Evolutionary conservation across 73 alveolate species (phyloP).

Genomic region (Uronychia setigera): DNA sequence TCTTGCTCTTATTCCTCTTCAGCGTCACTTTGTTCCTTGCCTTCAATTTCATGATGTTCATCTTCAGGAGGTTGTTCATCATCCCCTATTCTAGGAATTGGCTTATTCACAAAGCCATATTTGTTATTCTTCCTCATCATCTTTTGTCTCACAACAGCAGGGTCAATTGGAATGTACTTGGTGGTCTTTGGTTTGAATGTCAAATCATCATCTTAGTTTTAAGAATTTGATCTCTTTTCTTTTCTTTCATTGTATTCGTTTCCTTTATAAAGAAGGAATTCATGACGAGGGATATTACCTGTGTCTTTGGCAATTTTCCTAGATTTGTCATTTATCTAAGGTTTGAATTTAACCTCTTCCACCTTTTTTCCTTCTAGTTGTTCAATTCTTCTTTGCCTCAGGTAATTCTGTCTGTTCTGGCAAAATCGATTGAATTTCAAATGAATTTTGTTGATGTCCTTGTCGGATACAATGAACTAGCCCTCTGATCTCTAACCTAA

Average conservation of each 20-base stretch:
- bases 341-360: slow-evolving; percentile 14
- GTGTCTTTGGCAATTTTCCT: slow-evolving; percentile 2
- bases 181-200: too few relatives aligned
- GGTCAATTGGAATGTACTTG: too few relatives aligned
- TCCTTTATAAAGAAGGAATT: not conserved
- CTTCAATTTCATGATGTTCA: too few relatives aligned
- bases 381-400: slow-evolving; percentile 10
- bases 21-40: too few relatives aligned
- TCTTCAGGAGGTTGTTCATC: too few relatives aligned
- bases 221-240: not conserved
- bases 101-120: too few relatives aligned
- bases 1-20: too few relatives aligned
- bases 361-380: not conserved
- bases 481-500: slow-evolving; percentile 3
- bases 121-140: too few relatives aligned
- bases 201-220: too few relatives aligned
- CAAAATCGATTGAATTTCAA: not conserved
- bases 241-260: not conserved
- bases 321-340: slow-evolving; percentile 10
- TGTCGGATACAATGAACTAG: slow-evolving; percentile 23
- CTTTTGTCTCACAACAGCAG: too few relatives aligned
- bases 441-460: slow-evolving; percentile 3
- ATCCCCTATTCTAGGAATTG: too few relatives aligned
- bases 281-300: slow-evolving; percentile 23
- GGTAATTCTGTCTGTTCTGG: slow-evolving; percentile 1